Evolutionary conservation across 2,329 filamentous ascomycete genomes (phyloP).

Genomic region (Davidsoniella virescens): DNA sequence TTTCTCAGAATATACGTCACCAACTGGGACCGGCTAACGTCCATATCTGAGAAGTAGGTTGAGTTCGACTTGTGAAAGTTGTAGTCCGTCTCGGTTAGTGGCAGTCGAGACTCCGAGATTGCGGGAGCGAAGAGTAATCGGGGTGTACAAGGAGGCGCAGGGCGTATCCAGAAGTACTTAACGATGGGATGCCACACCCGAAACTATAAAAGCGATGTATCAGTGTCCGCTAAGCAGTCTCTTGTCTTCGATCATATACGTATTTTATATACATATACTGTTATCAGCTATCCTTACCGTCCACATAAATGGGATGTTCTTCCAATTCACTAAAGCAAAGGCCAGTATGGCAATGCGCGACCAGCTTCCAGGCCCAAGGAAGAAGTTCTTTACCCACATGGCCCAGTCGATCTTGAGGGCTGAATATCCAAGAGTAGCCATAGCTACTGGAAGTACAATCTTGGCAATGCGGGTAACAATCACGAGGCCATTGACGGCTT

Average conservation of each 20-base stretch:
- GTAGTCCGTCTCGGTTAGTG: constrained; percentile 68
- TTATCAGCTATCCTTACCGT: constrained; percentile 36
- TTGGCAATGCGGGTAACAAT: constrained; percentile 20
- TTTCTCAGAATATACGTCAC: constrained; percentile 51
- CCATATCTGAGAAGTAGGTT: constrained; percentile 78
- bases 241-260: background rate
- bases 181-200: constrained; percentile 43
- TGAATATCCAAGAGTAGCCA: constrained; percentile 30
- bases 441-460: constrained; percentile 26
- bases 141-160: constrained; percentile 33
- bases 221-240: background rate
- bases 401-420: constrained; percentile 29
- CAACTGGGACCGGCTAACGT: constrained; percentile 67
- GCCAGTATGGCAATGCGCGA: constrained; percentile 36
- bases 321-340: constrained; percentile 50
- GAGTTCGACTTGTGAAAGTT: constrained; percentile 71
- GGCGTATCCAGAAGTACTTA: constrained; percentile 35
- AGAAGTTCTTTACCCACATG: constrained; percentile 25
- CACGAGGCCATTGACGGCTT: constrained; percentile 12
- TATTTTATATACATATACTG: background rate
- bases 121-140: constrained; percentile 58
- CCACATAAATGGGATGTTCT: constrained; percentile 61
- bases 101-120: constrained; percentile 48
- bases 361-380: constrained; percentile 37
- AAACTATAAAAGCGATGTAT: constrained; percentile 23